Evolutionary conservation across 345 rosid genomes (phyloP), one percentile per base, ranked within the genome.

Genomic region (Eucalyptus regnans): DNA sequence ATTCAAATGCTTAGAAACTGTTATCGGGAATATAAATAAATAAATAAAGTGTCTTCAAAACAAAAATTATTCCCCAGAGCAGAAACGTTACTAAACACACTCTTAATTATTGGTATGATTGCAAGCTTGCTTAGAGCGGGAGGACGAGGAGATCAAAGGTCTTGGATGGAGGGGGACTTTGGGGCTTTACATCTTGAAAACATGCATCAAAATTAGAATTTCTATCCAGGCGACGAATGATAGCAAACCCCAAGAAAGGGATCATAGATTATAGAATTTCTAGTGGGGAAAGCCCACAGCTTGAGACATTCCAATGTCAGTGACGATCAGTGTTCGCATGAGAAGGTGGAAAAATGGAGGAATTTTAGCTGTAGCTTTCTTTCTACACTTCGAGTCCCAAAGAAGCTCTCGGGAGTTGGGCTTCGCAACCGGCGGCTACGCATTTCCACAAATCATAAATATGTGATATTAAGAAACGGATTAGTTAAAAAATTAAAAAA

Each of bases 1-100:
- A 1, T 52, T 52, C 5, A 52, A 52, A 52, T 52, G 58, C 4
- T 52, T 20, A 52, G 1, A 52, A 52, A 18, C 2, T 18, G 5
- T 52, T 52, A 52, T 52, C 5, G 4, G 1, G 5, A 52, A 52
- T 52, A 52, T 2, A 52, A 52, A 52, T 20, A 20, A 18, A 41
- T 41, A 51, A 51, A 52, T 18, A 52, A 52, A 7, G 9, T 8
- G 8, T 52, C 4, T 18, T 0, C 1, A 52, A 51, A 52, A 7
- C 6, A 52, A 50, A 17, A 52, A 17, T 51, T 51, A 2, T 51
- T 17, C 5, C 1, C 1, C 1, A 3, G 0, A 52, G 18, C 9
- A 52, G 0, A 52, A 52, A 52, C 2, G 2, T 52, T 52, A 52
- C 10, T 52, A 18, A 52, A 18, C 10, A 10, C 23, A 4, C 1